Base-by-base conservation (phyloP, 2,329 filamentous ascomycete genomes). In the Colletotrichum karsti region DNA sequence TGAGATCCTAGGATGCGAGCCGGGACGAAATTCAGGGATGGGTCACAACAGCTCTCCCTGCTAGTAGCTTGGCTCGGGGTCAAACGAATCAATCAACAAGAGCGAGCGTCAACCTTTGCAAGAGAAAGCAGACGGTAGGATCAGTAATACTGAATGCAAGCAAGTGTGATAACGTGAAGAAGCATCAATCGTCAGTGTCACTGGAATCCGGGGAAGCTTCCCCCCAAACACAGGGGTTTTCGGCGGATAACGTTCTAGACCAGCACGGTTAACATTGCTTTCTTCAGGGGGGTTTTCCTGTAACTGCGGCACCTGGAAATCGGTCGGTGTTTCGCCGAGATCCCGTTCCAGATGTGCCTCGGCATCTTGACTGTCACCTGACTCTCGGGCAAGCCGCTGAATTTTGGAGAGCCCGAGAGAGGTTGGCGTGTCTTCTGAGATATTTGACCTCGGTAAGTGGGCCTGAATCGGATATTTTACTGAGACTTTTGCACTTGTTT, bases 391-490 rank as follows among this genome's bases (percentile, higher is more conserved):
- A 18, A 13, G 7, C 42, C 18, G 42, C 42, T 15, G 42, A 46
- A 24, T 50, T n/a, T 26, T 50, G 4, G 22, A n/a, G 13, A 2
- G 44, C n/a, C n/a, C n/a, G n/a, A n/a, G n/a, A n/a, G n/a, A n/a
- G n/a, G 20, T 6, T 18, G 22, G 22, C 22, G 15, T n/a, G 10
- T 2, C 44, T 24, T 12, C 9, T 50, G 8, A 50, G 46, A 18
- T 24, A 4, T 30, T 51, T 6, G n/a, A 22, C 57, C 57, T 51
- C 44, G 57, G 57, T 12, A 60, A 51, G 57, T 60, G 57, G 57
- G 18, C 15, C 56, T 13, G n/a, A 2, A 41, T 41, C 33, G 35
- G 35, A n/a, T 28, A 41, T 50, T n/a, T 59, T 59, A 59, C 56
- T 59, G 18, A 50, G 13, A 20, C 18, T 51, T 9, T 22, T 10